phyloP scores from a whole-genome alignment of 2,329 filamentous ascomycete genomes.

The Fusarium secorum region DNA sequence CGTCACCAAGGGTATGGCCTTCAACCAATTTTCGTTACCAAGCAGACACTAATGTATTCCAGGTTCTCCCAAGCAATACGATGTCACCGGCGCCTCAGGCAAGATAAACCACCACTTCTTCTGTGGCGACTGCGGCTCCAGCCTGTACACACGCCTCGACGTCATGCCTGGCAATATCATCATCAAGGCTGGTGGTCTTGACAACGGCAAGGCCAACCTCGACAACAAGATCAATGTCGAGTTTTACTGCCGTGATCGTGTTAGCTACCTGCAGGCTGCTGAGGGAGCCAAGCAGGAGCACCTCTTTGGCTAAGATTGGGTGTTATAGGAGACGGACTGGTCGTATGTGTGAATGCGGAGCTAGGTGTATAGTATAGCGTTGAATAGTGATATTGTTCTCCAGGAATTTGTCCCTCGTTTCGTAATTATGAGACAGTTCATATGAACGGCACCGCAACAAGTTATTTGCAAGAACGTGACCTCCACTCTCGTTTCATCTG shows the following conservation, averaged over 20 bases:
- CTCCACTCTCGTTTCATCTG: not conserved
- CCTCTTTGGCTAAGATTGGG: conserved; percentile 31
- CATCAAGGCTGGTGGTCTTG: conserved; percentile 61
- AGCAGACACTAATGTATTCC: not conserved
- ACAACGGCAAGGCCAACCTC: conserved; percentile 56
- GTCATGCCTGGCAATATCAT: conserved; percentile 59
- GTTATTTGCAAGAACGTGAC: not conserved
- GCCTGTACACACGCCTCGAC: conserved; percentile 61
- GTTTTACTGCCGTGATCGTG: conserved; percentile 61
- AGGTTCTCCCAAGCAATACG: conserved; percentile 58
- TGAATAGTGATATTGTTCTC: not conserved
- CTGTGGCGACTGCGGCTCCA: conserved; percentile 60
- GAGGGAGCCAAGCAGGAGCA: conserved; percentile 59
- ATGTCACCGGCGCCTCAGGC: conserved; percentile 56
- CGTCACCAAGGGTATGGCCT: conserved; percentile 55
- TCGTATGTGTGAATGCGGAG: no score
- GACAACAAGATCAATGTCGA: conserved; percentile 56
- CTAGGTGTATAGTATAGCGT: not conserved
- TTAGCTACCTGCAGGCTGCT: conserved; percentile 52
- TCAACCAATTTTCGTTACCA: fast-evolving
- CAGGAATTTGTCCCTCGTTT: not conserved
- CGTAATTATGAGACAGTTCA: not conserved
- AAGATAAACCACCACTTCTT: conserved; percentile 66
- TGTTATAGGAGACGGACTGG: not conserved
- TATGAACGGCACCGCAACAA: not conserved